These are phyloP conservation scores for Debaryomyces maramus DNA, from an alignment of 805 yeast genomes.

Conservation along the genomic window DNA sequence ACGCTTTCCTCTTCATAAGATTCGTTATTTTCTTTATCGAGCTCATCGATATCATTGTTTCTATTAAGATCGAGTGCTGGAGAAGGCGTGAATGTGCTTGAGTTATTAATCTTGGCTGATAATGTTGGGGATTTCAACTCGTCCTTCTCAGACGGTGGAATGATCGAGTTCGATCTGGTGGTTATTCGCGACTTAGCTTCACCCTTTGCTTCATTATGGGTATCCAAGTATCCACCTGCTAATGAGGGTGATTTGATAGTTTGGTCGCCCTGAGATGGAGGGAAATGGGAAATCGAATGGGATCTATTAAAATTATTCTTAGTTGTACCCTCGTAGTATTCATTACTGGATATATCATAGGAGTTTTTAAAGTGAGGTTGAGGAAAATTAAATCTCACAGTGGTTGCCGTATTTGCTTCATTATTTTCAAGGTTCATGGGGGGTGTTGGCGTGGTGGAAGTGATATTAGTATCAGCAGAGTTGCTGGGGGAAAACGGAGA, in stretches of 20 bases:
- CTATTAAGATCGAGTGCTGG: constrained; percentile 3
- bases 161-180: constrained; percentile 13
- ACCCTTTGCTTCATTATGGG: constrained; percentile 8
- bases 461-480: constrained; percentile 8
- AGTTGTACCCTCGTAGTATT: background rate
- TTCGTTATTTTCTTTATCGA: constrained; percentile 4
- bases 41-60: constrained; percentile 3
- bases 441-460: constrained; percentile 15
- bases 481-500: constrained; percentile 15
- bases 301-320: constrained; percentile 25
- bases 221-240: constrained; percentile 35
- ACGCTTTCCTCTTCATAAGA: constrained; percentile 26
- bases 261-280: constrained; percentile 32
- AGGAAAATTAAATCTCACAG: background rate
- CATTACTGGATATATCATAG: constrained; percentile 3
- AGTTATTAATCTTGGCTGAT: constrained; percentile 10
- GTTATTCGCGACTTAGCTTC: background rate
- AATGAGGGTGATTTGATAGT: constrained; percentile 11
- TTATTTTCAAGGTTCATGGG: constrained; percentile 10
- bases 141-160: constrained; percentile 8
- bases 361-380: constrained; percentile 10
- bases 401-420: constrained; percentile 1
- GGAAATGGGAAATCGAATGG: constrained; percentile 45
- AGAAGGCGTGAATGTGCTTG: constrained; percentile 5
- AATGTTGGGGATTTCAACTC: constrained; percentile 17